A percentile compares a stretch with the other conserved stretches of the same genome.
Conservation (phyloP, 2,329 filamentous ascomycete genomes). For the Fusarium dimerum region DNA sequence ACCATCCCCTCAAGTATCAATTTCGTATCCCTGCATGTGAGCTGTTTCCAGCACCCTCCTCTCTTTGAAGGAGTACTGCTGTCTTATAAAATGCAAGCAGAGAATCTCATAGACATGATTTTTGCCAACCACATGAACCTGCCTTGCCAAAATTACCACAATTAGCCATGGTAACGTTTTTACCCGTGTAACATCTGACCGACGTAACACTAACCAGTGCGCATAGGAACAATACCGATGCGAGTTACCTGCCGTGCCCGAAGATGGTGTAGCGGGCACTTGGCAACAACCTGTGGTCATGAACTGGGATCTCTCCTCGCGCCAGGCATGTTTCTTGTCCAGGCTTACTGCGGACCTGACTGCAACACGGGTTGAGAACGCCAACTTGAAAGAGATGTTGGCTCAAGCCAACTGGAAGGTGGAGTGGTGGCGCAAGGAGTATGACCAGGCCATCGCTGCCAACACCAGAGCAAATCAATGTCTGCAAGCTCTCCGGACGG, state of each 20-base stretch:
- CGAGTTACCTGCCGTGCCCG: neutral
- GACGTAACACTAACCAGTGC: no score
- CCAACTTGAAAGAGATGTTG: conserved; percentile 5
- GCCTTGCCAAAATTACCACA: no score
- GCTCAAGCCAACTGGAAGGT: conserved; percentile 2
- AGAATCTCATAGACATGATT: no score
- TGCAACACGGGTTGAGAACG: conserved; percentile 4
- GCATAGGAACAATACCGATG: neutral
- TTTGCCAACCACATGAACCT: no score
- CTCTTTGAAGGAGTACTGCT: no score
- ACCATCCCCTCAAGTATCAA: no score
- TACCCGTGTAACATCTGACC: no score
- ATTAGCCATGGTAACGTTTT: no score
- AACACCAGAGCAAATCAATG: no score
- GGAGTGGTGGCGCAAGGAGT: conserved; percentile 5
- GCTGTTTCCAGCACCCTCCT: no score
- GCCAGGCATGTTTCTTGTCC: conserved; percentile 4
- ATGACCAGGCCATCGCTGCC: neutral
- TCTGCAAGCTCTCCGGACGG: neutral
- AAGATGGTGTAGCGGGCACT: conserved; percentile 1
- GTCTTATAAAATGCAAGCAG: no score
- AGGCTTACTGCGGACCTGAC: conserved; percentile 4
- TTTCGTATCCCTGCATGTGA: no score
- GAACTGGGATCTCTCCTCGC: neutral
- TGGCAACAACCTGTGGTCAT: conserved; percentile 4